Evolutionary conservation across 306 rosid genomes (phyloP).

Genomic region (Datisca glomerata): DNA sequence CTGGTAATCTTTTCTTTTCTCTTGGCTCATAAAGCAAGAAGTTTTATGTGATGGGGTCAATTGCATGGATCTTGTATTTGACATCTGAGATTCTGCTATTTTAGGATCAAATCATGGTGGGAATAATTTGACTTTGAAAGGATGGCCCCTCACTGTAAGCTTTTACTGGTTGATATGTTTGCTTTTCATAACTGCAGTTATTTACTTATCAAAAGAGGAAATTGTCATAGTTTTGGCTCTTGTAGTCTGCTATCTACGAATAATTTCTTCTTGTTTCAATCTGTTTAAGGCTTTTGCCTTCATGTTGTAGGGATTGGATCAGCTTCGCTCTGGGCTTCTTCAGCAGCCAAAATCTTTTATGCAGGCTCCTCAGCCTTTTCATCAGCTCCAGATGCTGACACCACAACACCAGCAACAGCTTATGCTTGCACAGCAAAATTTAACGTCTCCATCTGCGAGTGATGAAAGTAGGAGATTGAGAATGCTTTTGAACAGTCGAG

Average conservation of each 20-base stretch:
- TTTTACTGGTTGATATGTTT: neutral
- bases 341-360: slow-evolving; percentile 86
- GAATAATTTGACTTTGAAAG: slow-evolving; percentile 88
- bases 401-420: slow-evolving; percentile 93
- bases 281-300: too few relatives aligned
- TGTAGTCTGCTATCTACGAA: too few relatives aligned
- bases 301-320: slow-evolving; percentile 94
- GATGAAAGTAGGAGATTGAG: slow-evolving; percentile 81
- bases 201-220: neutral
- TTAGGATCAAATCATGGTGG: slow-evolving; percentile 94
- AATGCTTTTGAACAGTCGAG: slow-evolving; percentile 68
- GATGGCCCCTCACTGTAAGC: slow-evolving; percentile 97
- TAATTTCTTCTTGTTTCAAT: too few relatives aligned
- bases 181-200: slow-evolving; percentile 11
- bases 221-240: too few relatives aligned
- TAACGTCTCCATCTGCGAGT: slow-evolving; percentile 69
- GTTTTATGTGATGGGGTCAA: too few relatives aligned
- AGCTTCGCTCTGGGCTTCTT: slow-evolving; percentile 82
- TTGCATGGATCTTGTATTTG: slow-evolving; percentile 14
- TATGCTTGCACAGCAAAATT: slow-evolving; percentile 84
- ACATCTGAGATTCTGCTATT: slow-evolving; percentile 19
- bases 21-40: too few relatives aligned
- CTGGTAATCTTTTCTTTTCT: slow-evolving; percentile 77
- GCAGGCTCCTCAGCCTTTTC: slow-evolving; percentile 84
- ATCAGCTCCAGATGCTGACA: slow-evolving; percentile 90